Evolutionary conservation across 306 rosid species (phyloP).

Genomic region (Rosa persica): DNA sequence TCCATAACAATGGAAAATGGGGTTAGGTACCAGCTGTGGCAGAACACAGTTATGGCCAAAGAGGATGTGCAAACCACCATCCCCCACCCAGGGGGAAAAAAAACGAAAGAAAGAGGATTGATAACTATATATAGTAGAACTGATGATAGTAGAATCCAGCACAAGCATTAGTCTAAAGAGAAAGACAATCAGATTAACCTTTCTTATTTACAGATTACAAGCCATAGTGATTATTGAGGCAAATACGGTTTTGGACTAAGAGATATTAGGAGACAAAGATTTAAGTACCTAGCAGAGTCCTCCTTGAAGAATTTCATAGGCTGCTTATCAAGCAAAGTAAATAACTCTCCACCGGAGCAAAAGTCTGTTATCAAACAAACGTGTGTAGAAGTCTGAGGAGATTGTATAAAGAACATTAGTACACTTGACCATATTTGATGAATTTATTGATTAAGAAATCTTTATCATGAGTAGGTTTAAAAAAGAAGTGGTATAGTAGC

Average conservation of each 20-base stretch:
- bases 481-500: neutral
- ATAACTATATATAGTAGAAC: neutral
- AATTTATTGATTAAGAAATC: neutral
- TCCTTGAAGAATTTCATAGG: conserved; percentile 86
- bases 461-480: neutral
- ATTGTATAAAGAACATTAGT: conserved; percentile 28
- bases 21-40: neutral
- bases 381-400: conserved; percentile 78
- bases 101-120: neutral
- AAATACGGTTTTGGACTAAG: neutral
- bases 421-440: neutral
- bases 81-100: neutral
- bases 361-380: conserved; percentile 95
- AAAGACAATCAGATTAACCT: neutral
- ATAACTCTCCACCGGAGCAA: conserved; percentile 86
- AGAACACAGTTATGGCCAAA: neutral
- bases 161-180: neutral
- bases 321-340: conserved; percentile 88
- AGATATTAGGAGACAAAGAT: neutral
- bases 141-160: neutral
- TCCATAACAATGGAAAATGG: neutral
- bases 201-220: neutral
- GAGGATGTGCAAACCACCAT: neutral
- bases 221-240: neutral
- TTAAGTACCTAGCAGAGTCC: conserved; percentile 80